Evolutionary conservation across 345 rosid species (phyloP).

Genomic region (Hypericum perforatum): DNA sequence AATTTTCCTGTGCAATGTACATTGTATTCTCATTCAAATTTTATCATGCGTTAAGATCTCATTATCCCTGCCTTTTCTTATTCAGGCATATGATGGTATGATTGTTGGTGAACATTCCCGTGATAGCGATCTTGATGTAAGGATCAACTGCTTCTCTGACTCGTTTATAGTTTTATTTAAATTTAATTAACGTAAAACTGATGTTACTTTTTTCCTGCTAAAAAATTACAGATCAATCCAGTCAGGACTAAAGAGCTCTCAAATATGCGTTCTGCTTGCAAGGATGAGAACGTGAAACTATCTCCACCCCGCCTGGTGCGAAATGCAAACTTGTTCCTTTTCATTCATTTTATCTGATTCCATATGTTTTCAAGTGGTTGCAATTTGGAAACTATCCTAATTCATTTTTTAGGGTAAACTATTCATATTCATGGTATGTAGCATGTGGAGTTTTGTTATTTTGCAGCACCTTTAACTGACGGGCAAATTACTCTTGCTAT

Average conservation of each 20-base stretch:
- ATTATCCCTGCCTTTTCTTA: neutral
- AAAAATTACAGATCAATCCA: slow-evolving; percentile 60
- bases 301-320: slow-evolving; percentile 90
- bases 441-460: too few relatives aligned
- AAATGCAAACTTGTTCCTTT: slow-evolving; percentile 1
- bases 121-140: slow-evolving; percentile 94
- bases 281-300: slow-evolving; percentile 84
- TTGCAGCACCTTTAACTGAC: too few relatives aligned
- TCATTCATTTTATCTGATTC: neutral
- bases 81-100: slow-evolving; percentile 96
- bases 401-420: too few relatives aligned
- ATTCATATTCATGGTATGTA: too few relatives aligned
- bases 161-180: slow-evolving; percentile 1
- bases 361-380: neutral
- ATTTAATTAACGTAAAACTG: slow-evolving; percentile 14
- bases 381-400: too few relatives aligned
- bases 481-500: too few relatives aligned
- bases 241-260: slow-evolving; percentile 74
- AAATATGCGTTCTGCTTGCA: slow-evolving; percentile 70
- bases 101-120: slow-evolving; percentile 95
- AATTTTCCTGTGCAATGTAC: neutral
- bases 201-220: slow-evolving; percentile 1
- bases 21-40: too few relatives aligned
- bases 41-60: too few relatives aligned
- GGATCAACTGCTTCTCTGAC: slow-evolving; percentile 15